Conservation (phyloP, 306 rosid genomes). For the Phaseolus lunatus region DNA sequence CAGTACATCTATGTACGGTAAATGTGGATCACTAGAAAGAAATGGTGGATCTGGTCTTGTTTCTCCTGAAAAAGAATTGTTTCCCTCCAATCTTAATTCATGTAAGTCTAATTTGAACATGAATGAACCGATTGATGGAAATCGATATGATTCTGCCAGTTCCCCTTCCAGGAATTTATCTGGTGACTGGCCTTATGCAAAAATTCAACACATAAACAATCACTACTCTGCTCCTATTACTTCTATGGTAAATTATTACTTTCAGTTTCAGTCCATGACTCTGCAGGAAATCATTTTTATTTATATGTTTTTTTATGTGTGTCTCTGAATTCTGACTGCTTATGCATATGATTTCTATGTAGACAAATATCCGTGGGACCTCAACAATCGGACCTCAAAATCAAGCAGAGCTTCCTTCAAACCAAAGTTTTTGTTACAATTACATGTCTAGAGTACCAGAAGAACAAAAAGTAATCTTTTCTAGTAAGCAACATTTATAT, state of each 20-base stretch:
- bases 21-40: slow-evolving; percentile 34
- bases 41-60: slow-evolving; percentile 37
- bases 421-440: slow-evolving; percentile 59
- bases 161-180: slow-evolving; percentile 40
- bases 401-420: slow-evolving; percentile 82
- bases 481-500: too few relatives aligned
- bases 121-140: slow-evolving; percentile 44
- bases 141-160: slow-evolving; percentile 36
- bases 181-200: slow-evolving; percentile 42
- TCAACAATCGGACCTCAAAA: slow-evolving; percentile 36
- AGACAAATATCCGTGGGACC: slow-evolving; percentile 58
- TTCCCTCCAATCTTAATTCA: slow-evolving; percentile 41
- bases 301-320: background rate
- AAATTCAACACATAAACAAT: slow-evolving; percentile 41
- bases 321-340: background rate
- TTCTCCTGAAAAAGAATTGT: slow-evolving; percentile 34
- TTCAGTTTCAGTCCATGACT: background rate
- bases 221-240: slow-evolving; percentile 32
- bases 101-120: slow-evolving; percentile 28
- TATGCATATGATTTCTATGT: background rate
- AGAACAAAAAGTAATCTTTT: slow-evolving; percentile 47
- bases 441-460: slow-evolving; percentile 37
- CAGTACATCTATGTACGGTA: slow-evolving; percentile 24
- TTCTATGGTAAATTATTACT: slow-evolving; percentile 47
- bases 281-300: too few relatives aligned